phyloP scores from a whole-genome alignment of 768 basidiomycete genomes.

The Mycena leptocephala region DNA sequence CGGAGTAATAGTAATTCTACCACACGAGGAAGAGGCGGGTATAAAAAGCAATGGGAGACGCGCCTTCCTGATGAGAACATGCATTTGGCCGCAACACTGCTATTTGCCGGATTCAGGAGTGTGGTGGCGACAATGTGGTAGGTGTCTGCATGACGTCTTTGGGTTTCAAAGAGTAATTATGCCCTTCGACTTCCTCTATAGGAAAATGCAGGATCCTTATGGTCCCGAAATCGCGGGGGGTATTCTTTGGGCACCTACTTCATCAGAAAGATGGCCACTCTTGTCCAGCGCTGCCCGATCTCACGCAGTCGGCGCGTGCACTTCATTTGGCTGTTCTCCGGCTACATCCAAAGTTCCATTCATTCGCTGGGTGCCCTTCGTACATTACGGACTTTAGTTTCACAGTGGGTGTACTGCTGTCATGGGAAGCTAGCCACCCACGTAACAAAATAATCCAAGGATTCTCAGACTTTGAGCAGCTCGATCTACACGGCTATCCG shows the following conservation, averaged over 20 bases:
- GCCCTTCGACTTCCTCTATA: background rate
- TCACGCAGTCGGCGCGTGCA: background rate
- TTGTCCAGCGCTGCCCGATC: background rate
- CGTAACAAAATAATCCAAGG: too few relatives aligned
- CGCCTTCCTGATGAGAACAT: slow-evolving; percentile 46
- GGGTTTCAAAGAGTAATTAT: background rate
- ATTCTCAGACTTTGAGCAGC: too few relatives aligned
- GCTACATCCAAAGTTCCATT: background rate
- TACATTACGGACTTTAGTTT: background rate
- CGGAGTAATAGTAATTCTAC: too few relatives aligned
- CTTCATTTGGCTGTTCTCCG: background rate
- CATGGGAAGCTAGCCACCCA: too few relatives aligned
- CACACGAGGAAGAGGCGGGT: too few relatives aligned
- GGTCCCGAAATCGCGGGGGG: slow-evolving; percentile 28
- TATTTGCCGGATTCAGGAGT: slow-evolving; percentile 43
- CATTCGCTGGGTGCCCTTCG: background rate
- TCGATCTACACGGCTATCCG: too few relatives aligned
- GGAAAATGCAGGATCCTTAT: slow-evolving; percentile 36
- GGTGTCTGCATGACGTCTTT: slow-evolving; percentile 22
- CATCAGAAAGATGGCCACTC: background rate
- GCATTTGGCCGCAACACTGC: slow-evolving; percentile 50
- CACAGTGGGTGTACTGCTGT: too few relatives aligned
- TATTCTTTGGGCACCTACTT: slow-evolving; percentile 28
- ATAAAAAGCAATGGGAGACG: too few relatives aligned
- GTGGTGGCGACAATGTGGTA: slow-evolving; percentile 55